These are phyloP conservation scores for Pseudomonodictys pantanalensis DNA, from an alignment of 495 filamentous ascomycete species.

Conservation along the genomic window DNA sequence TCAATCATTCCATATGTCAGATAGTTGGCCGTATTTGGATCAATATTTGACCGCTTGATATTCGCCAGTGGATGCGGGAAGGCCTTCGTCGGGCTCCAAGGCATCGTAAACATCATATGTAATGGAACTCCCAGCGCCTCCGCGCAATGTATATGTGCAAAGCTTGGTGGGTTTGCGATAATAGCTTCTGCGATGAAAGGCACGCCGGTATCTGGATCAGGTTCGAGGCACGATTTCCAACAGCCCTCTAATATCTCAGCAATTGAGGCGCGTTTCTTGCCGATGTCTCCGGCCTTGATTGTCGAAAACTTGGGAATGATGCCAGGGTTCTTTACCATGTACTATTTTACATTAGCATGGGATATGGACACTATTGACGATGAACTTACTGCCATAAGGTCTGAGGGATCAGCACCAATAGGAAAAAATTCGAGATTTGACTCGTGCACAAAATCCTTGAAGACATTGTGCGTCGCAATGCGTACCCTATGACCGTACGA, in stretches of 20 bases:
- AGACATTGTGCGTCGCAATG: constrained; percentile 71
- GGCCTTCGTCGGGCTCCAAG: constrained; percentile 60
- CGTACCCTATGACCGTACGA: constrained; percentile 71
- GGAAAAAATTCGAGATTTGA: constrained; percentile 74
- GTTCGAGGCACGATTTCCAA: constrained; percentile 67
- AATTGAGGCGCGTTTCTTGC: constrained; percentile 63
- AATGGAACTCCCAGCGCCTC: constrained; percentile 75
- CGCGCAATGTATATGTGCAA: constrained; percentile 78
- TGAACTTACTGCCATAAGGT: constrained; percentile 59
- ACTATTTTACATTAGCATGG: no score
- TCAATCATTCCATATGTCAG: constrained; percentile 73
- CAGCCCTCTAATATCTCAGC: constrained; percentile 71
- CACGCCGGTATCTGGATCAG: neutral
- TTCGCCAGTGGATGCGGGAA: constrained; percentile 74
- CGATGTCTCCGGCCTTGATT: constrained; percentile 66
- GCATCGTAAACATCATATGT: constrained; percentile 84
- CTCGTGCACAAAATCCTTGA: constrained; percentile 65
- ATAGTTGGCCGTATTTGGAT: constrained; percentile 63
- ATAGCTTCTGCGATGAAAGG: constrained; percentile 77
- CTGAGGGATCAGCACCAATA: constrained; percentile 74
- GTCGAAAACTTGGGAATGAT: constrained; percentile 69
- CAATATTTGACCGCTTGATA: constrained; percentile 59
- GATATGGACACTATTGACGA: no score
- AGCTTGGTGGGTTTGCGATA: constrained; percentile 81
- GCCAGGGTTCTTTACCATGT: constrained; percentile 80